These are phyloP conservation scores for Russula sp. DNA, from an alignment of 768 basidiomycete genomes.

Conservation along the genomic window DNA sequence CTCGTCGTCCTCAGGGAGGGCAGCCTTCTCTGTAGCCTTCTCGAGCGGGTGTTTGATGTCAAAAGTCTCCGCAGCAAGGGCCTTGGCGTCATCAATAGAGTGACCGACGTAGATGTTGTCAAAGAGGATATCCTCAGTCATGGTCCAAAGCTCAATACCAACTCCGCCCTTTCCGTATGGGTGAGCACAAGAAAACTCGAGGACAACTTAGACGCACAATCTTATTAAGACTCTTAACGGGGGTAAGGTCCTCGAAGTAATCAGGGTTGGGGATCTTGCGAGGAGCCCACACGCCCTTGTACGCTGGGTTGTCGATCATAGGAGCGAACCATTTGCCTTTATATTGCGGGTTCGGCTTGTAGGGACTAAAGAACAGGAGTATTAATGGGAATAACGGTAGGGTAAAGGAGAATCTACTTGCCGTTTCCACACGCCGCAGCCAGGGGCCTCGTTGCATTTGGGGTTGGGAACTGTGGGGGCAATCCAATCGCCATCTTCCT, in stretches of 20 bases:
- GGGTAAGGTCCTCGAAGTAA: constrained; percentile 84
- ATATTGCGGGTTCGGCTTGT: constrained; percentile 88
- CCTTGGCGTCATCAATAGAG: constrained; percentile 79
- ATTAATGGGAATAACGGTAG: background rate
- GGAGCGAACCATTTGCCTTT: constrained; percentile 98
- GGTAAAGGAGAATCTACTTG: constrained; percentile 28
- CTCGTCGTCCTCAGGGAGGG: constrained; percentile 37
- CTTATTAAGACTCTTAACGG: constrained; percentile 76
- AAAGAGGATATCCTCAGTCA: constrained; percentile 94
- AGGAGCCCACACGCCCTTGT: constrained; percentile 94
- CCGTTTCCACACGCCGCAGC: constrained; percentile 94
- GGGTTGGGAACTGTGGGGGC: constrained; percentile 87
- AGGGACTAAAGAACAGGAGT: constrained; percentile 44
- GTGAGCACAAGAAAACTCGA: background rate
- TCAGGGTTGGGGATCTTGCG: constrained; percentile 85
- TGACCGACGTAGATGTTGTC: constrained; percentile 93
- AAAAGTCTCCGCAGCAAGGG: constrained; percentile 83
- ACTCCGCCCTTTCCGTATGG: constrained; percentile 62
- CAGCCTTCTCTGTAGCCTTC: constrained; percentile 50
- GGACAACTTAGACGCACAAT: constrained; percentile 51
- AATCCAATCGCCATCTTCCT: constrained; percentile 99
- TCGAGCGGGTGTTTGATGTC: constrained; percentile 85
- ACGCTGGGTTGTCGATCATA: constrained; percentile 92
- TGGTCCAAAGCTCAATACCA: constrained; percentile 99
- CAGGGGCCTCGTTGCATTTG: constrained; percentile 81